Percentiles rank a stretch among this genome's conserved stretches.
phyloP scores from a whole-genome alignment of 139 green algal genomes.

The Coccomyxa sp. region DNA sequence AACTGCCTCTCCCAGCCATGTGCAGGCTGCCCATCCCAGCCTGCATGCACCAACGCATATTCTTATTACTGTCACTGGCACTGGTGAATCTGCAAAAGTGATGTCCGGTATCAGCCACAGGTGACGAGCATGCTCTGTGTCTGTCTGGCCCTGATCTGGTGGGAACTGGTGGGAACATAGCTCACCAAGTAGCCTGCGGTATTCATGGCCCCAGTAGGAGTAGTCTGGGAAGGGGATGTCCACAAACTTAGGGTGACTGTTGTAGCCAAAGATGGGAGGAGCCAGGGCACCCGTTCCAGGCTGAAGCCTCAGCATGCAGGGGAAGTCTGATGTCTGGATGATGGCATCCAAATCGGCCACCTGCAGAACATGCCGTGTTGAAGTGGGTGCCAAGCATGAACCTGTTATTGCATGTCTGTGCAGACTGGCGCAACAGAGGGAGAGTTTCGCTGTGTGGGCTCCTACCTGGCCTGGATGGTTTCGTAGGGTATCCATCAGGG shows the following conservation, averaged over 20 bases:
- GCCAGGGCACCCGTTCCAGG: not conserved
- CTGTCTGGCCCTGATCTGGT: no score
- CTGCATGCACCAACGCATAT: constrained; percentile 2
- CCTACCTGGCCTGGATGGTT: constrained; percentile 31
- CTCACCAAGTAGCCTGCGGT: constrained; percentile 18
- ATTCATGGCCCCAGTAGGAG: constrained; percentile 39
- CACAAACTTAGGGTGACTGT: constrained; percentile 4
- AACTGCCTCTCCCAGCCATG: constrained; percentile 23
- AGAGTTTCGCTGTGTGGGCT: not conserved
- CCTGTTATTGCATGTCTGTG: not conserved
- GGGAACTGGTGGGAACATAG: not conserved
- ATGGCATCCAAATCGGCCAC: constrained; percentile 38
- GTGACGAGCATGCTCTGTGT: no score
- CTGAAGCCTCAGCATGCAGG: constrained; percentile 24
- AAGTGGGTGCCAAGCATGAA: not conserved
- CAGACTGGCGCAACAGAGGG: not conserved
- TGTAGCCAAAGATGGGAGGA: constrained; percentile 30
- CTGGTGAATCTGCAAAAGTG: no score
- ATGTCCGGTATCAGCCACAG: no score
- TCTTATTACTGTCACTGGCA: no score
- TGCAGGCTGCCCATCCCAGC: constrained; percentile 4
- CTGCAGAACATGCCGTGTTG: constrained; percentile 16
- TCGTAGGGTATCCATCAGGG: constrained; percentile 31
- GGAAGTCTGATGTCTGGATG: constrained; percentile 36
- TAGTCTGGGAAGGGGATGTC: constrained; percentile 42